Evolutionary conservation across 2,329 filamentous ascomycete genomes (phyloP), one percentile per base, ranked within the genome.

Genomic region (Colletotrichum australisinense): DNA sequence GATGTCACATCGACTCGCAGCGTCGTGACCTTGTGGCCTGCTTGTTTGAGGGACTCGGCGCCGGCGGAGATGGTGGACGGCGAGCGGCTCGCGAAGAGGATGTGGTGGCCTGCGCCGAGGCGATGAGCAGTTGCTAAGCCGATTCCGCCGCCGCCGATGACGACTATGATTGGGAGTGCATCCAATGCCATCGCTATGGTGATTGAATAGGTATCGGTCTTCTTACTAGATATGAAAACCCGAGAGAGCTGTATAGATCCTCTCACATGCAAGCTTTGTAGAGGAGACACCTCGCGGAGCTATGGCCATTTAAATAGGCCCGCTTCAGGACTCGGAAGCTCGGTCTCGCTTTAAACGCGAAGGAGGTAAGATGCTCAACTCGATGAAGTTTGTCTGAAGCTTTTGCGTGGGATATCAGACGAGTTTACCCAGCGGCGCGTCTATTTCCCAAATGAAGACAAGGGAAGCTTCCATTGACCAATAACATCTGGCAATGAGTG

Each of bases 121-220:
- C 53, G 69, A 19, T 63, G 69, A 28, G 53, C 58, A 1, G 64
- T 63, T 19, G 65, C 64, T 35, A 72, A 52, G 7, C 65, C 69
- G 65, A 69, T 69, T 30, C 65, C 65, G 42, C 69, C 63, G 46
- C 52, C 59, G 52, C 69, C 65, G 38, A 72, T 69, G 5, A 72
- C 26, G 28, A 69, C 65, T 7, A 69, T 24, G 3, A 63, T 9
- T 6, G 69, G 57, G 24, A 72, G 59, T 3, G 52, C 28, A n/a
- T 59, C 53, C 26, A 53, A 38, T 7, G 69, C 24, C 65, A 69
- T 69, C 22, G 0, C 42, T 38, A 5, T 19, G 5, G 9, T 7
- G 32, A 8, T 42, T 16, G 2, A 3, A 16, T 42, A 19, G 5
- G 14, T 16, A 32, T 32, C 30, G 9, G 30, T 4, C 0, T 32